Base-by-base conservation (phyloP, 495 filamentous ascomycete species). In the Trichoderma reesei region DNA sequence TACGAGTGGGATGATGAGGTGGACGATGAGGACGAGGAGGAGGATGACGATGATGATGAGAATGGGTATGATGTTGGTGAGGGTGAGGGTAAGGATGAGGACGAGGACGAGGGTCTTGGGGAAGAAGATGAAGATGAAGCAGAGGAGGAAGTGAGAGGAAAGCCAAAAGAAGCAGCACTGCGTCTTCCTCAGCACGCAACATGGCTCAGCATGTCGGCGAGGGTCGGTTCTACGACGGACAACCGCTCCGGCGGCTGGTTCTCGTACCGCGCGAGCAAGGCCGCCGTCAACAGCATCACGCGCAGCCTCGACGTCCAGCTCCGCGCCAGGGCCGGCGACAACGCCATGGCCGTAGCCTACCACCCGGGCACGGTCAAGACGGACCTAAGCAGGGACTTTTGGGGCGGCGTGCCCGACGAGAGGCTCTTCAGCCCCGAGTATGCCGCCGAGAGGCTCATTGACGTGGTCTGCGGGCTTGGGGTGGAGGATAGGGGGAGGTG, bases 331-430 rank as follows among this genome's bases (percentile, higher is more conserved):
- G 79, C 80, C 48, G 84, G 79, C 1, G 80, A 80, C 4, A 84
- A 82, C 48, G 87, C 86, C 1, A 75, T 92, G 65, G 82, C 81
- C 0, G 75, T 96, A 5, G 81, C 79, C n/a, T 76, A 93, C 72
- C 90, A 95, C 76, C 91, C 90, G 5, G 90, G 91, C 1, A 94
- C 89, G 9, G 90, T 95, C 44, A 85, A 83, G 73, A 92, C 90
- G 54, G 86, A 80, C 13, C 75, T 95, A 68, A 90, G 86, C 59
- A 80, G 75, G 67, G 87, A 86, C 48, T 93, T 88, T 70, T 92
- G 88, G 89, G 79, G 69, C 0, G 80, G 69, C 59, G 81, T 83
- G 69, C 78, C 69, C 48, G 78, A 81, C 64, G 83, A 81, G 59
- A 85, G 85, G 77, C 67, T 92, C 63, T 86, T 88, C 66, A 79